These are phyloP conservation scores for Melastoma candidum DNA, from an alignment of 441 rosid species.

Conservation along the genomic window DNA sequence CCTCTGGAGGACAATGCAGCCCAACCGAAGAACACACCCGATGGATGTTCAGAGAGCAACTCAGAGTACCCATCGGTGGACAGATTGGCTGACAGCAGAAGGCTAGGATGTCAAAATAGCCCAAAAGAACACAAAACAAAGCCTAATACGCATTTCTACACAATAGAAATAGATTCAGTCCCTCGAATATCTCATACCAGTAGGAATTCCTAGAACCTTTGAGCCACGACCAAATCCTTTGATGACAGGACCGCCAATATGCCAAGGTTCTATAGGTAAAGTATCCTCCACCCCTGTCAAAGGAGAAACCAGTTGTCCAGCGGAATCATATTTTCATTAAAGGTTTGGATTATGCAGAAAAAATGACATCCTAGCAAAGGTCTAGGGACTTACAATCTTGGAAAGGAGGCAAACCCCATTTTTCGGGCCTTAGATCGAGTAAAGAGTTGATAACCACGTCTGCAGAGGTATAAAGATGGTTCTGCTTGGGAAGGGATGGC, in stretches of 20 bases:
- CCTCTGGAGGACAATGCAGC: slow-evolving; percentile 64
- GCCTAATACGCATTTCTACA: neutral
- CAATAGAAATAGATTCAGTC: too few species aligned
- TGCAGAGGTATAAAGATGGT: too few species aligned
- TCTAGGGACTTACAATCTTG: too few species aligned
- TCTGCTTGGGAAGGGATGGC: too few species aligned
- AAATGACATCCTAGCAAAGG: too few species aligned
- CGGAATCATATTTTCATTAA: too few species aligned
- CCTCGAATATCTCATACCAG: slow-evolving; percentile 29
- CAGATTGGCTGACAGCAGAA: slow-evolving; percentile 57
- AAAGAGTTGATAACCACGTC: too few species aligned
- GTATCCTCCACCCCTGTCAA: slow-evolving; percentile 81
- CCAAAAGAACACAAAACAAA: neutral
- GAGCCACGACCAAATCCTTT: slow-evolving; percentile 95
- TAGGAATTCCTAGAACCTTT: slow-evolving; percentile 87
- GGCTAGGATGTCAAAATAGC: slow-evolving; percentile 7
- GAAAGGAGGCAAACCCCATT: too few species aligned
- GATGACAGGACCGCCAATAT: slow-evolving; percentile 73
- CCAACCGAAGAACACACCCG: slow-evolving; percentile 94
- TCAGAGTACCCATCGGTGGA: slow-evolving; percentile 57
- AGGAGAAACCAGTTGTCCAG: neutral
- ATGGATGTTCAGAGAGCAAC: slow-evolving; percentile 53
- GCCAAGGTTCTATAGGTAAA: slow-evolving; percentile 73
- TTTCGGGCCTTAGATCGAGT: too few species aligned
- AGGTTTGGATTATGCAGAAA: too few species aligned